Conservation (phyloP, 352 stramenopile species). For the Pythium scleroteichum region DNA sequence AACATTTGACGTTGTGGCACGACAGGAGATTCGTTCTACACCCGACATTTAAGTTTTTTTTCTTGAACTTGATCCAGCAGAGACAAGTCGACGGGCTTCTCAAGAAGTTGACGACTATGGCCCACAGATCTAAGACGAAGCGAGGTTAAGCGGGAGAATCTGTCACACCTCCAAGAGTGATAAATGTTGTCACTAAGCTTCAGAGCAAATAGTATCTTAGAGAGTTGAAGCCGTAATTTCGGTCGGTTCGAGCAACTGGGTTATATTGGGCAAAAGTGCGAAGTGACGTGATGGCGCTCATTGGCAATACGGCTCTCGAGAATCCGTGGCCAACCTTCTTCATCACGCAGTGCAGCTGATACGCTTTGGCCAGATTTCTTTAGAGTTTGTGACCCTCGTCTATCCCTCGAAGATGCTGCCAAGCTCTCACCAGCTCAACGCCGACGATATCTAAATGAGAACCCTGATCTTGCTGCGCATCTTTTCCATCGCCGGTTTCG, state of each 20-base stretch:
- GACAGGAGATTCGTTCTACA: conserved; percentile 12
- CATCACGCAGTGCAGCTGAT: conserved; percentile 30
- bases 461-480: conserved; percentile 21
- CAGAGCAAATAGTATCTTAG: conserved; percentile 1
- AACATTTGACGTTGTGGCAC: conserved; percentile 22
- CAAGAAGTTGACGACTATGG: no score
- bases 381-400: conserved; percentile 8
- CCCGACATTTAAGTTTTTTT: conserved; percentile 26
- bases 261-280: conserved; percentile 27
- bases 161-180: no score
- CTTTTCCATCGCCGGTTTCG: conserved; percentile 29
- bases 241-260: conserved; percentile 15
- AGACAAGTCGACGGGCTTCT: conserved; percentile 26
- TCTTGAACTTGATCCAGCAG: conserved; percentile 24
- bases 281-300: conserved; percentile 24
- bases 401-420: conserved; percentile 3
- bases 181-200: no score
- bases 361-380: conserved; percentile 32
- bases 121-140: no score
- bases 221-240: conserved; percentile 20
- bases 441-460: conserved; percentile 18
- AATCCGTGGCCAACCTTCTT: conserved; percentile 27
- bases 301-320: conserved; percentile 20
- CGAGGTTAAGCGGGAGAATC: no score
- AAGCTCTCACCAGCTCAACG: neutral